A percentile compares a stretch with the other conserved stretches of the same genome.
Evolutionary conservation across 2,329 filamentous ascomycete genomes (phyloP).

Genomic region (Fusarium sp.): DNA sequence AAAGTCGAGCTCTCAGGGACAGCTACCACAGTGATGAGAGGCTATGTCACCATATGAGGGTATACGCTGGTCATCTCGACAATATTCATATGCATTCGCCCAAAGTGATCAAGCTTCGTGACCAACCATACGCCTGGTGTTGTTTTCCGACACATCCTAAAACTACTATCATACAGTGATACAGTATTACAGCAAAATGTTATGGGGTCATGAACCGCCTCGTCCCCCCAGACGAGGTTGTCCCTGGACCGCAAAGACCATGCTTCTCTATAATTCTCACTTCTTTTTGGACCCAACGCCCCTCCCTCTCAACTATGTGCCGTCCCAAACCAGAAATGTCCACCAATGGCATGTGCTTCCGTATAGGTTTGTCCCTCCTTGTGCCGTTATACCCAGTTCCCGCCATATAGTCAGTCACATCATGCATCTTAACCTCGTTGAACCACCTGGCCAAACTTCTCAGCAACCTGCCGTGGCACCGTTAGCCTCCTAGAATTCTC

Average conservation of each 20-base stretch:
- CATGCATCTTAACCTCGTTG: constrained; percentile 46
- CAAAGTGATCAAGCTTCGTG: constrained; percentile 18
- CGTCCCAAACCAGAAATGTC: constrained; percentile 41
- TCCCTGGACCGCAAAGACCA: constrained; percentile 25
- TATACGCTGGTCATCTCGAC: neutral
- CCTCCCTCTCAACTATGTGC: constrained; percentile 36
- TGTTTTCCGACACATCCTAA: constrained; percentile 43
- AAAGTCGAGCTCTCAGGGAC: constrained; percentile 50
- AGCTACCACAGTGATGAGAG: constrained; percentile 51
- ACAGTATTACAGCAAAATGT: constrained; percentile 50
- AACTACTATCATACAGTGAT: constrained; percentile 53
- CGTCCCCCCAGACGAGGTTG: constrained; percentile 45
- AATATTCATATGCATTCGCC: neutral
- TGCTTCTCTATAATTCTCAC: constrained; percentile 45
- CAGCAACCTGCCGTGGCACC: constrained; percentile 47
- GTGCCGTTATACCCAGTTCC: constrained; percentile 24
- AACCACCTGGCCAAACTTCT: constrained; percentile 51
- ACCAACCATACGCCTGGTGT: constrained; percentile 43
- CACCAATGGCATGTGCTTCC: constrained; percentile 28
- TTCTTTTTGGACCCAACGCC: constrained; percentile 45
- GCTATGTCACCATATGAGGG: constrained; percentile 45
- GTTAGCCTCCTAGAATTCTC: constrained; percentile 15
- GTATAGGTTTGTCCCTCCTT: constrained; percentile 28
- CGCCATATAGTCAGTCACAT: constrained; percentile 5
- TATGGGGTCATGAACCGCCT: constrained; percentile 20